Base-by-base conservation (phyloP, 164 flowering plant species). In the Aristolochia fimbriata region DNA sequence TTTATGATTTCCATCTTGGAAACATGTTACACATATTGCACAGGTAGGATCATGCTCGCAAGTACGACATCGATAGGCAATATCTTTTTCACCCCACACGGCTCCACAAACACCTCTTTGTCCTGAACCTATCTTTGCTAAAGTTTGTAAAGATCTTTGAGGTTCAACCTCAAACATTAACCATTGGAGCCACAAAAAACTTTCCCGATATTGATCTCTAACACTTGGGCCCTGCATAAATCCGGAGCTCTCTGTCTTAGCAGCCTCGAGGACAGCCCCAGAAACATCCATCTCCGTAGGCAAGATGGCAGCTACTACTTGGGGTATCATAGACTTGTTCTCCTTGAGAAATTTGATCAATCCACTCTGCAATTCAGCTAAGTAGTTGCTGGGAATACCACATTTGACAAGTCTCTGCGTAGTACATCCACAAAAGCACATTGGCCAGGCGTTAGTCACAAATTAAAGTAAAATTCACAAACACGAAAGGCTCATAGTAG, bases 1-100 rank as follows among this genome's bases (percentile, higher is more conserved):
- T 73, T 80, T 72, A 74, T 94, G 99, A 65, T 87, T 72, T 55
- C 99, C 99, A 80, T 85, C 87, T 73, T 85, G 85, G 61, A 94
- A 94, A 81, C 99, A 94, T 21, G 97, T 82, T 58, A 86, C 96
- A 61, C 99, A 94, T 49, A 94, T 94, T 47, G 96, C 99, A 77
- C 99, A 94, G 15, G 99, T 94, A 1, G 91, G 91, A 63, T 94
- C 99, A 70, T 83, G 76, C 70, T 91, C 94, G 72, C 99, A 94
- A 2, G 97, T 86, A 20, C 82, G 71, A 65, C 99, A 94, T 19
- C 81, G 81, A 55, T 84, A 94, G 43, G 96, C 96, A 37, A 94
- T 76, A 52, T 94, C 99, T 70, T 84, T 73, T 14, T 62, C 58
- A 16, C 94, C 91, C 97, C 99, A 94, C 52, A 94, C 88, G 70